Evolutionary conservation across 2,329 filamentous ascomycete genomes (phyloP), one percentile per base, ranked within the genome.

Genomic region (Helotiales sp.): DNA sequence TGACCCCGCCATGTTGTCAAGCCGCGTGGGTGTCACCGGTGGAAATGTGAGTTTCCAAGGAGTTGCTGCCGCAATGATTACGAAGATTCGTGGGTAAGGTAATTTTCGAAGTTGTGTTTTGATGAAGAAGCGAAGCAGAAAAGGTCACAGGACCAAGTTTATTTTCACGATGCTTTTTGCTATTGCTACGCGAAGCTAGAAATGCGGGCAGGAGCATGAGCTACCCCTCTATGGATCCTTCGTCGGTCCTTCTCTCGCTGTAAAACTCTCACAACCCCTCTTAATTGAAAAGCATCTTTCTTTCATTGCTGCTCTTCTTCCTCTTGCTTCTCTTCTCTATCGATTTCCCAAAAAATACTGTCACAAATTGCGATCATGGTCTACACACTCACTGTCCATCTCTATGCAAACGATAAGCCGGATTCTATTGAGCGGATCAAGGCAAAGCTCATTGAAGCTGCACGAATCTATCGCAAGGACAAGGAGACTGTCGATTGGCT

Each of bases 401-500:
- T 93, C 70, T 87, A 89, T 80, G 89, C 90, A 70, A 92, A 92
- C 76, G 83, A 87, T 65, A 85, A 91, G 74, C 79, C 83, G 13
- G 86, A 87, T 63, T 83, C 83, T 76, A 89, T 92, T 79, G 80
- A 83, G 69, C 91, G 90, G 79, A 81, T 93, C 66, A 86, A 88
- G 74, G 87, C 87, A 65, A 93, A 93, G 82, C 87, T 93, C 65
- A 85, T 90, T 76, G 91, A 93, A 77, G 91, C 91, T n/a, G 89
- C 88, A 67, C 85, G 87, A 69, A 84, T 93, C 70, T 93, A 93
- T 80, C 87, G 85, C 70, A 83, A 91, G 71, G 91, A 93, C 80
- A 87, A 86, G 75, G 91, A 93, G 82, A 92, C 86, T 0, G 75
- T 89, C 66, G 85, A 15, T 61, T 93, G 91, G 91, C 87, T 91